phyloP scores from a whole-genome alignment of 192 early-diverging fungal genomes.

The Coemansia sp. region DNA sequence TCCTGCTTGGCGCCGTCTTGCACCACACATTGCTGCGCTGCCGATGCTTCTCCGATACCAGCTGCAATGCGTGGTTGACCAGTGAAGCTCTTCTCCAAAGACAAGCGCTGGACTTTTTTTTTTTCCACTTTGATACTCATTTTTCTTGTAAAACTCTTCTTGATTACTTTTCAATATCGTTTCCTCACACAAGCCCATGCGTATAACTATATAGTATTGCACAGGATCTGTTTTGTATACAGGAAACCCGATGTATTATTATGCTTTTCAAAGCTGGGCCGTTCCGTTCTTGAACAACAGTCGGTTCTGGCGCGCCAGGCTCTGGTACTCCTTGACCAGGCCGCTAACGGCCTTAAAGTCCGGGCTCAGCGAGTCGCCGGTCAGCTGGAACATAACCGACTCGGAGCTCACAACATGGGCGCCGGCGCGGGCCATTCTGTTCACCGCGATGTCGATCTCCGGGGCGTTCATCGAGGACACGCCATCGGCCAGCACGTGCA shows the following conservation, averaged over 20 bases:
- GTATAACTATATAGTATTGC: too few species aligned
- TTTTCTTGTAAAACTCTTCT: neutral
- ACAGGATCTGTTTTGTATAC: too few species aligned
- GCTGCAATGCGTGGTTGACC: slow-evolving; percentile 47
- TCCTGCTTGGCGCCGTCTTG: slow-evolving; percentile 39
- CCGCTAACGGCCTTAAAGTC: slow-evolving; percentile 77
- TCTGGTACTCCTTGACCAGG: slow-evolving; percentile 84
- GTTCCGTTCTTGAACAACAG: slow-evolving; percentile 49
- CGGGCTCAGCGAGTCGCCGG: slow-evolving; percentile 58
- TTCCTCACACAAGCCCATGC: too few species aligned
- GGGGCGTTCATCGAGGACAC: slow-evolving; percentile 82
- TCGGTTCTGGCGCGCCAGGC: slow-evolving; percentile 62
- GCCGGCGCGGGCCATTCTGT: slow-evolving; percentile 65
- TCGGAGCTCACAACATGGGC: slow-evolving; percentile 77
- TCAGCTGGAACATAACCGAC: slow-evolving; percentile 71
- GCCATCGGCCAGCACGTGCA: slow-evolving; percentile 90
- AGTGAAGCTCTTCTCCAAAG: slow-evolving; percentile 3
- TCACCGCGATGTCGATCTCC: slow-evolving; percentile 81
- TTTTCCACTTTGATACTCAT: neutral
- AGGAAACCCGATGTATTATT: too few species aligned
- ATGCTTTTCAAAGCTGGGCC: slow-evolving; percentile 21
- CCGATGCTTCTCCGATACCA: slow-evolving; percentile 38
- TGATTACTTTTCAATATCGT: neutral
- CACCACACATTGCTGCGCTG: slow-evolving; percentile 43
- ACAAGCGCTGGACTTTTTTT: too few species aligned